Percentiles rank a stretch among this genome's conserved stretches.
Evolutionary conservation across 2,329 filamentous ascomycete genomes (phyloP).

Genomic region (Furcasterigmium furcatum): DNA sequence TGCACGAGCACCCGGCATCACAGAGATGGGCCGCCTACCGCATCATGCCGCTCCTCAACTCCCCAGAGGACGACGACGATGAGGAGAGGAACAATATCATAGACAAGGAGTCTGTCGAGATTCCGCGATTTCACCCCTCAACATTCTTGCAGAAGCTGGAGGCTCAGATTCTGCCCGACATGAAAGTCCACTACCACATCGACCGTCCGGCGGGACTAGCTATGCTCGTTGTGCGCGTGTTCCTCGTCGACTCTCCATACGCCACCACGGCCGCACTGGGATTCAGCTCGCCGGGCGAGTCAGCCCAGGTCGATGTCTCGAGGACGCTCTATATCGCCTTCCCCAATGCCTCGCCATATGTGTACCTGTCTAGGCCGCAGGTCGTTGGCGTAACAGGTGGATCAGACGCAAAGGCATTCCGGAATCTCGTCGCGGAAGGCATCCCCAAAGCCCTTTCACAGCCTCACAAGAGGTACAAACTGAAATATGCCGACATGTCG

Average conservation of each 20-base stretch:
- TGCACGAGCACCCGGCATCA: conserved; percentile 62
- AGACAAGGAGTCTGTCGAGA: conserved; percentile 42
- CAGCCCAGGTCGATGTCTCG: conserved; percentile 57
- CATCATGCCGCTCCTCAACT: conserved; percentile 43
- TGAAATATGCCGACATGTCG: conserved; percentile 65
- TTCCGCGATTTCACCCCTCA: conserved; percentile 75
- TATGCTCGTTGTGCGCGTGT: conserved; percentile 72
- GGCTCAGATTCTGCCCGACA: conserved; percentile 68
- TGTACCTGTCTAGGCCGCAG: conserved; percentile 62
- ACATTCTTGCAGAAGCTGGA: conserved; percentile 78
- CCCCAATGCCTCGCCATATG: conserved; percentile 72
- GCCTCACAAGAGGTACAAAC: conserved; percentile 66
- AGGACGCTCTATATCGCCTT: conserved; percentile 78
- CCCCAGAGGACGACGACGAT: conserved; percentile 36
- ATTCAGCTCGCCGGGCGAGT: conserved; percentile 18
- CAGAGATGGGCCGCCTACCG: conserved; percentile 63
- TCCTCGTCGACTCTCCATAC: conserved; percentile 79
- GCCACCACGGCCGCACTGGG: conserved; percentile 47
- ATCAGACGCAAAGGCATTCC: conserved; percentile 60
- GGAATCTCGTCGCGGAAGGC: conserved; percentile 70
- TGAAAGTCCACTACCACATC: conserved; percentile 82
- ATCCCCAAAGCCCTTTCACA: conserved; percentile 80
- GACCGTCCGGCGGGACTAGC: conserved; percentile 68
- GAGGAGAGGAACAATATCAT: conserved; percentile 23
- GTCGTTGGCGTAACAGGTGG: conserved; percentile 34